Evolutionary conservation across 2,329 filamentous ascomycete genomes (phyloP).

Genomic region (Fusarium haematococcum): DNA sequence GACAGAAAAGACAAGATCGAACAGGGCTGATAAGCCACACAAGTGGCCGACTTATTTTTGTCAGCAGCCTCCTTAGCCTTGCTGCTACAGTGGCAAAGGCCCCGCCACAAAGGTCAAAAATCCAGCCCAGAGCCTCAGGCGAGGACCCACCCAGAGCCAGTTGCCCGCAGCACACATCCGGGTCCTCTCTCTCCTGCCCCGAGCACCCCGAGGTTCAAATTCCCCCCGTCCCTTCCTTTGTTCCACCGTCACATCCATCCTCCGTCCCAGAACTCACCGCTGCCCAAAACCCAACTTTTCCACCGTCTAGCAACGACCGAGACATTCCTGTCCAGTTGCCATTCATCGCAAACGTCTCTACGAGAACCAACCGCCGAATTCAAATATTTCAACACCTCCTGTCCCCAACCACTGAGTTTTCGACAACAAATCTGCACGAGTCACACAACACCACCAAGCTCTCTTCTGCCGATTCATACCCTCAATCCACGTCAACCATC

Average conservation of each 20-base stretch:
- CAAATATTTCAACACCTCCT: neutral
- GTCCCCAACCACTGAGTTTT: conserved; percentile 12
- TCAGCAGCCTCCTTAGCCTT: neutral
- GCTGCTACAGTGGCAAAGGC: conserved; percentile 30
- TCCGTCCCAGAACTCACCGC: conserved; percentile 31
- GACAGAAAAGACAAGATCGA: neutral
- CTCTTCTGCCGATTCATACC: conserved; percentile 24
- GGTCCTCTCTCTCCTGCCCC: conserved; percentile 24
- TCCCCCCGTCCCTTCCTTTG: conserved; percentile 21
- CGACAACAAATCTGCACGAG: conserved; percentile 5
- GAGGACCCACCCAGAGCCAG: conserved; percentile 29
- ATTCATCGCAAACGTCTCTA: conserved; percentile 16
- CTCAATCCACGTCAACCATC: conserved; percentile 13
- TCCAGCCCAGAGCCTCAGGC: conserved; percentile 40
- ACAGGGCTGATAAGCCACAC: neutral
- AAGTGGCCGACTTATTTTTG: neutral
- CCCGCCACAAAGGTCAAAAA: conserved; percentile 32
- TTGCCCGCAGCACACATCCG: conserved; percentile 9
- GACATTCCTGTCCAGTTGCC: conserved; percentile 15
- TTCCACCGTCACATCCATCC: conserved; percentile 12
- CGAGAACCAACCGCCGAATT: neutral
- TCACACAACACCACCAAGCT: conserved; percentile 14
- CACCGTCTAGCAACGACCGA: conserved; percentile 1
- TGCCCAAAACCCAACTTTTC: conserved; percentile 31
- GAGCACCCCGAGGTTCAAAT: conserved; percentile 34